Base-by-base conservation (phyloP, 192 early-diverging fungal species). In the Globomyces pollinis-pini region DNA sequence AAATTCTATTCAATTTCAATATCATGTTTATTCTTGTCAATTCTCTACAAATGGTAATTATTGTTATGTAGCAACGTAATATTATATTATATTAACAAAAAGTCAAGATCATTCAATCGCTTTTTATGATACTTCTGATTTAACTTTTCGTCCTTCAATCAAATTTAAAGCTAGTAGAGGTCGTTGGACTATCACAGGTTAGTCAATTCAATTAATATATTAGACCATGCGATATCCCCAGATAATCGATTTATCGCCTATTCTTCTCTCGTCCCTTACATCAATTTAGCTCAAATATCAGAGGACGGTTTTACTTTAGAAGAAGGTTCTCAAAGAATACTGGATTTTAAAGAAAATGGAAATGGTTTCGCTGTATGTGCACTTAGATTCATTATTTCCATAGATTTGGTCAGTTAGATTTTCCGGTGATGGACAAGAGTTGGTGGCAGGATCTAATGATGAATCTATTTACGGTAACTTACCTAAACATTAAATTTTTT, bases 331-430 rank as follows among this genome's bases (percentile, higher is more conserved):
- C 30, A 61, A 20, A 23, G 49, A 36, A 44, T 59, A 35, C 63
- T 45, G 64, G 8, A 45, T 68, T 28, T 30, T 35, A 16, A 51
- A 43, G 20, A 69, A 65, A 60, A 18, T 64, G 23, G 50, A 30
- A 24, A 32, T n/a, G 13, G 60, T 42, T 42, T 42, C 20, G 39
- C 39, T 9, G 39, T 42, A 42, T 16, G 3, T 11, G 20, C n/a
- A n/a, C n/a, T n/a, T n/a, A n/a, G n/a, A n/a, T n/a, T n/a, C n/a
- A n/a, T 3, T 42, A 20, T 58, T 9, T 20, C 15, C 9, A 9
- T 59, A 77, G 72, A 59, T 88, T 23, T 88, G 84, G 84, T 81
- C 81, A 26, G 50, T 88, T 26, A 76, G 79, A 28, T 82, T 85
- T 36, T 81, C 78, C 32, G 68, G 65, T 31, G 73, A 84, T 58